Conservation (phyloP, 106 monocot genomes). For the Dendrobium chrysotoxum region DNA sequence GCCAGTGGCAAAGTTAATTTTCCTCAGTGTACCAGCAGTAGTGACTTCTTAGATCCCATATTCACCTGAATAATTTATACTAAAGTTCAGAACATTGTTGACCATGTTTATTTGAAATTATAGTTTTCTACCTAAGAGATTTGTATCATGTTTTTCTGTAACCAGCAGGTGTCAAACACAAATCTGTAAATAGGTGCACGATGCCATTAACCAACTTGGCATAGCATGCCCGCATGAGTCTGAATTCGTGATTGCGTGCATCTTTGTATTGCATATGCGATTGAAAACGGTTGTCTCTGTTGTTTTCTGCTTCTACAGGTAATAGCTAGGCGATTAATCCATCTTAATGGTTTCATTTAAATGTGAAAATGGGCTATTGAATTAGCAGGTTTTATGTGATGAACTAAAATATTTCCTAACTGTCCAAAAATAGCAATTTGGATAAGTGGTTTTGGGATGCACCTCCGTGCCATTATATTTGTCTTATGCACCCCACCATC, state of each 20-base stretch:
- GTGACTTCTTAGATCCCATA: not conserved
- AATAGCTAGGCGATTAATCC: not conserved
- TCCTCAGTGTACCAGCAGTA: not conserved
- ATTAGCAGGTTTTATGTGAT: not conserved
- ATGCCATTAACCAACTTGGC: not conserved
- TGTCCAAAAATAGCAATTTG: not conserved
- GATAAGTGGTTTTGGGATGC: not conserved
- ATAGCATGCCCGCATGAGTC: not conserved
- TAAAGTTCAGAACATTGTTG: not conserved
- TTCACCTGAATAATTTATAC: not conserved
- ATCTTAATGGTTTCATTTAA: not conserved
- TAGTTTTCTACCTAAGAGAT: not conserved
- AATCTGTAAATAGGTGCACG: not conserved
- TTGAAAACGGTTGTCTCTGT: not conserved
- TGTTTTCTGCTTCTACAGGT: not conserved
- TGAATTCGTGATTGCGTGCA: not conserved
- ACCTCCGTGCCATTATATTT: not conserved
- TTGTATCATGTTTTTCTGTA: not conserved
- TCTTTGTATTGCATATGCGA: not conserved
- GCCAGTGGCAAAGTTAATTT: not conserved
- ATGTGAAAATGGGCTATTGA: not conserved
- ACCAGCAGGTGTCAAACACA: not conserved
- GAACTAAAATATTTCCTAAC: not conserved
- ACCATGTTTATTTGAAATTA: not conserved
- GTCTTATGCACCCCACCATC: too few species aligned